Percentiles rank a stretch among this genome's conserved stretches.
Evolutionary conservation across 192 early-diverging fungal species (phyloP).

Genomic region (Pilaira anomala): DNA sequence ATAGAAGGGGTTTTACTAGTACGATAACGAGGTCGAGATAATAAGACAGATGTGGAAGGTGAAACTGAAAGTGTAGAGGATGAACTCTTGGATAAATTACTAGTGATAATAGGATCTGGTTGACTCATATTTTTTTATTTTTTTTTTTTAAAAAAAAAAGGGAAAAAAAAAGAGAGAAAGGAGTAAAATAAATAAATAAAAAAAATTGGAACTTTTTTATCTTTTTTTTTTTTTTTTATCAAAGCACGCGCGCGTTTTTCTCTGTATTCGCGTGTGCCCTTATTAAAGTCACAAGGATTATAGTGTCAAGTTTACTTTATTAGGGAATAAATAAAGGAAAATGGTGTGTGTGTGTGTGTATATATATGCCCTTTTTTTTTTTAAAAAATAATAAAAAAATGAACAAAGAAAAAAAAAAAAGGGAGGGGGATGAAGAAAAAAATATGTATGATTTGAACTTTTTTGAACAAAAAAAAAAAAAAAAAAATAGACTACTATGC

Average conservation of each 20-base stretch:
- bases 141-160: neutral
- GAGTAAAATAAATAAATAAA: too few relatives aligned
- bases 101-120: neutral
- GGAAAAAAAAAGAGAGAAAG: neutral
- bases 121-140: neutral
- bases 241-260: too few relatives aligned
- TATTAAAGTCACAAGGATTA: too few relatives aligned
- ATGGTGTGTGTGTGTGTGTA: neutral
- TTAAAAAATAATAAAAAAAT: slow-evolving; percentile 3
- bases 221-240: too few relatives aligned
- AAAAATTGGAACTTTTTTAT: too few relatives aligned
- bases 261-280: too few relatives aligned
- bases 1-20: neutral
- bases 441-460: too few relatives aligned
- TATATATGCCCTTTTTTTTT: neutral
- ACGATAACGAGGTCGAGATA: neutral
- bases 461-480: too few relatives aligned
- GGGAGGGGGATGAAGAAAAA: neutral
- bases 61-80: slow-evolving; percentile 11
- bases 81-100: slow-evolving; percentile 11
- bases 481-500: too few relatives aligned
- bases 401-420: neutral
- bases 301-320: neutral
- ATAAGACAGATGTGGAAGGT: slow-evolving; percentile 11
- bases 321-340: slow-evolving; percentile 12